Evolutionary conservation across 2,329 filamentous ascomycete genomes (phyloP).

Genomic region (Talaromyces pinophilus): DNA sequence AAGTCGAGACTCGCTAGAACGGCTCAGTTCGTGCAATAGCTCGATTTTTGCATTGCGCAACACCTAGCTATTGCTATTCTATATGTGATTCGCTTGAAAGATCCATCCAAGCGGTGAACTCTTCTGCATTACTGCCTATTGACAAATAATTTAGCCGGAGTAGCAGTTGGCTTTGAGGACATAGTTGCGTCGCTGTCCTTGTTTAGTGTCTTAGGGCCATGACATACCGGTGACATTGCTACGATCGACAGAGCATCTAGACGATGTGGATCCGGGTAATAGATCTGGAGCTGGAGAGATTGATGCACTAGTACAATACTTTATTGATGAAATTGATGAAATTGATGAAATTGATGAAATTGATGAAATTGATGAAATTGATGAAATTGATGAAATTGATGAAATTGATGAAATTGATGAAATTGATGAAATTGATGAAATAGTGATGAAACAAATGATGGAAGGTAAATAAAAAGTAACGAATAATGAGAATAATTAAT

Average conservation of each 20-base stretch:
- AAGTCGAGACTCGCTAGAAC: not conserved
- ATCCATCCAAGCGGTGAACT: not conserved
- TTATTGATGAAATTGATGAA: not conserved
- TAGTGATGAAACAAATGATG: not conserved
- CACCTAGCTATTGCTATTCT: not conserved
- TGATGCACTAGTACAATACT: not conserved
- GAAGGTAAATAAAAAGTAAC: not conserved
- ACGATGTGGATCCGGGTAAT: conserved; percentile 3
- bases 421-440: not conserved
- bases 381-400: not conserved
- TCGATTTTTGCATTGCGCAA: not conserved
- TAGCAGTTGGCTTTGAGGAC: not conserved
- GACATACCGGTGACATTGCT: not conserved
- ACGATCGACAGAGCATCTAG: not conserved
- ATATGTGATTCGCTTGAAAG: not conserved
- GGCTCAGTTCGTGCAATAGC: not conserved
- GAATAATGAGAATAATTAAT: not conserved
- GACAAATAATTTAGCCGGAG: not conserved
- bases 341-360: not conserved
- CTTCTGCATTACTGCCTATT: not conserved
- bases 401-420: not conserved
- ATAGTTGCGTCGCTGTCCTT: not conserved
- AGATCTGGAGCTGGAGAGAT: conserved; percentile 1
- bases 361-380: not conserved
- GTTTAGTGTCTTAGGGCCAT: not conserved